Conservation (phyloP, 176 grass and related monocot species). For the Aegilops tauschii region DNA sequence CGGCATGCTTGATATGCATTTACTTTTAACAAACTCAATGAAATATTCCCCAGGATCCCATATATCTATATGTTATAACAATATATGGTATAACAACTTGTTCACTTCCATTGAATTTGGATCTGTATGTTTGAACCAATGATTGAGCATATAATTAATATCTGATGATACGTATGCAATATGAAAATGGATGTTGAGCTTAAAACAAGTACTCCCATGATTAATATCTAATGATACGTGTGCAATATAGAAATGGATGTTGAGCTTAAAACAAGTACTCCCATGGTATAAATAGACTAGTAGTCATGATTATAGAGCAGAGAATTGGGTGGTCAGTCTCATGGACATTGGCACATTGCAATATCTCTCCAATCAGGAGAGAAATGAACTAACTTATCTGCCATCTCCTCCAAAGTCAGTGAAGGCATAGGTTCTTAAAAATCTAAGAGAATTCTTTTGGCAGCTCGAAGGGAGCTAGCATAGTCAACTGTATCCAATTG, state of each 20-base stretch:
- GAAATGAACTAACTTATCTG: not conserved
- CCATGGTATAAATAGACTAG: not conserved
- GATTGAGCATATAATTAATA: not conserved
- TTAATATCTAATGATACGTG: not conserved
- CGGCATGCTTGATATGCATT: not conserved
- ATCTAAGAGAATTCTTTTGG: not conserved
- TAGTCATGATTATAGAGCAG: not conserved
- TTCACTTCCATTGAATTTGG: not conserved
- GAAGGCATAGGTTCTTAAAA: not conserved
- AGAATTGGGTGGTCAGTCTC: not conserved
- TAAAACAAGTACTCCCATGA: not conserved
- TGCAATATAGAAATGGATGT: not conserved
- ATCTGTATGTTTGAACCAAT: not conserved
- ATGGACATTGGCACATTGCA: not conserved
- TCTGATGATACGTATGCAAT: not conserved
- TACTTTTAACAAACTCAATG: not conserved
- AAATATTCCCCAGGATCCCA: not conserved
- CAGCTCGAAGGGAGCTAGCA: not conserved
- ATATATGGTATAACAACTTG: not conserved
- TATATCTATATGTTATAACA: not conserved
- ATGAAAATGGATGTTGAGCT: not conserved
- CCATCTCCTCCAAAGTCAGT: not conserved
- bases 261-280: not conserved
- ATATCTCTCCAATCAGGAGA: not conserved
- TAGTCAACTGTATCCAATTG: not conserved